Evolutionary conservation across 495 filamentous ascomycete genomes (phyloP), one percentile per base, ranked within the genome.

Genomic region (Neurospora sp.): DNA sequence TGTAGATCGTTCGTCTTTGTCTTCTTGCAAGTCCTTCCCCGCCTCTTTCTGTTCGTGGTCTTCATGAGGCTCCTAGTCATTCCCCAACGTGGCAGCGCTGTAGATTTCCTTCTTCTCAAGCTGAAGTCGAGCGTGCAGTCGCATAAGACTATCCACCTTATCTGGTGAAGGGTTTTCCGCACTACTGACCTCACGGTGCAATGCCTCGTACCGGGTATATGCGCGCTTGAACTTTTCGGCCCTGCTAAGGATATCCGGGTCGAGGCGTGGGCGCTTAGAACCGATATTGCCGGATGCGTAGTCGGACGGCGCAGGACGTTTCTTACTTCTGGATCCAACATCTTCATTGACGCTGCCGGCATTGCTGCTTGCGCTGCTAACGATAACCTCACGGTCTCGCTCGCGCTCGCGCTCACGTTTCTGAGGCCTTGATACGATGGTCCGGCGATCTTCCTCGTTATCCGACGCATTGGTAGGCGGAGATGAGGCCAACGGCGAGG

Each of bases 381-480:
- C 70, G 72, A 80, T 70, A 20, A 73, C 77, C 71, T 80, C 74
- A 74, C 77, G 78, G 72, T 79, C 78, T 1, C 76, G 78, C 48
- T 81, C 77, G 22, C 73, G 68, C 27, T 76, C 71, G 18, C 76
- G 71, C 37, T 77, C 78, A 22, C 77, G 74, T 69, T 71, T 73
- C 38, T 73, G 73, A 70, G 76, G 20, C 69, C 72, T 39, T 75
- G 40, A 12, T 42, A 44, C 7, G 39, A 65, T 61, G 11, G 71
- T 11, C 14, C 22, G 38, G 44, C 78, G 75, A 31, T 82, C 80
- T 1, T 80, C 78, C 31, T 86, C 87, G 27, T 90, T 76, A 71
- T 93, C 90, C 5, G 91, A 92, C 7, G 89, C 89, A 79, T 93
- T 93, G 18, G 90, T 89, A 2, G 91, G 91, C 27, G 91, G 91